Conservation (phyloP, 2,329 filamentous ascomycete genomes). For the Curvularia verruculosa region DNA sequence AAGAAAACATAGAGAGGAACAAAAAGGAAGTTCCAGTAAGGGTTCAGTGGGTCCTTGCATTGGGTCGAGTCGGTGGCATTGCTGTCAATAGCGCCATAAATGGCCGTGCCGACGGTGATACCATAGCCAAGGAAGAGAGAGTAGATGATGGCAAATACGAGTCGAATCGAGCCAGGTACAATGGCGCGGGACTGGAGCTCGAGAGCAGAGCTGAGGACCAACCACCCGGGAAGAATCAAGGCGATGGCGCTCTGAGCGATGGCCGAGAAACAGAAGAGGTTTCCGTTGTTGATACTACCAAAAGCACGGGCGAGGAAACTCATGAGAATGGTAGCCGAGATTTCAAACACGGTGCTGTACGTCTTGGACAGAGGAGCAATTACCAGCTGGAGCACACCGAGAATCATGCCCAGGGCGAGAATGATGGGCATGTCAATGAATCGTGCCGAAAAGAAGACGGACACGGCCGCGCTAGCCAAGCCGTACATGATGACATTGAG, state of each 20-base stretch:
- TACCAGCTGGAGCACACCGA: constrained; percentile 77
- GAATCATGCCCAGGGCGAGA: constrained; percentile 73
- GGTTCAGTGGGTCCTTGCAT: constrained; percentile 54
- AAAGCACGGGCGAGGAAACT: constrained; percentile 56
- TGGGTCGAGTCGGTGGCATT: constrained; percentile 52
- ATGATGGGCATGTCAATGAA: constrained; percentile 79
- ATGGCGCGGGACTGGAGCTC: constrained; percentile 56
- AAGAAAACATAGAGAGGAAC: constrained; percentile 77
- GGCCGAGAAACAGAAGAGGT: constrained; percentile 57
- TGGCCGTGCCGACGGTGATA: constrained; percentile 56
- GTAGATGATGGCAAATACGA: constrained; percentile 60
- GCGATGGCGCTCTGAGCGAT: constrained; percentile 57
- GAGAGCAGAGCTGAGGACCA: constrained; percentile 55
- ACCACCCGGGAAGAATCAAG: constrained; percentile 56
- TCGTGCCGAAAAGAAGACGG: constrained; percentile 77
- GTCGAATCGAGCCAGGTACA: constrained; percentile 56
- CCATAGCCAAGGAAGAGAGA: constrained; percentile 59
- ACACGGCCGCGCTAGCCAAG: constrained; percentile 74
- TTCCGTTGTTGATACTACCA: constrained; percentile 52
- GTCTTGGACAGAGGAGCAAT: constrained; percentile 75
- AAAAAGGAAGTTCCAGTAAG: constrained; percentile 69
- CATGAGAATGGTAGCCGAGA: constrained; percentile 54
- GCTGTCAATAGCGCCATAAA: constrained; percentile 54
- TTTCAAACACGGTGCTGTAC: constrained; percentile 61
- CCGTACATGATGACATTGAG: constrained; percentile 70